phyloP scores from a whole-genome alignment of 805 yeast species.

The Scheffersomyces lignosus region DNA sequence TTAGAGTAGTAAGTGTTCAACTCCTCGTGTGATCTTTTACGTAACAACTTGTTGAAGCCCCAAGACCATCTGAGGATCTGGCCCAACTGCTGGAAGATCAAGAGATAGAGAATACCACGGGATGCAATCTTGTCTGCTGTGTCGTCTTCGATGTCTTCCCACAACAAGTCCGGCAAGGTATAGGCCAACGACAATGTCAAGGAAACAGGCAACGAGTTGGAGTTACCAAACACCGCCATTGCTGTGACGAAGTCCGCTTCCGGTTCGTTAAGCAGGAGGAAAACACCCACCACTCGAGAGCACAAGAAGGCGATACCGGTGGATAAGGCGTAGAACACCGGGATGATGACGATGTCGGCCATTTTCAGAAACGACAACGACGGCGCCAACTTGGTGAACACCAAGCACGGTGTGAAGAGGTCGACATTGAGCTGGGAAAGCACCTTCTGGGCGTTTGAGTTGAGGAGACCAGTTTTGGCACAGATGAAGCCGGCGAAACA shows the following conservation, averaged over 20 bases:
- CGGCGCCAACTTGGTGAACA: conserved; percentile 75
- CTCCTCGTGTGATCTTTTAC: conserved; percentile 46
- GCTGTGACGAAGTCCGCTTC: conserved; percentile 93
- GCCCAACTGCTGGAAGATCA: conserved; percentile 80
- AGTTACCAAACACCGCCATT: conserved; percentile 95
- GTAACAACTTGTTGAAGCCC: conserved; percentile 74
- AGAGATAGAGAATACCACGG: conserved; percentile 70
- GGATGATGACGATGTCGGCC: conserved; percentile 79
- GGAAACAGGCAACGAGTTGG: conserved; percentile 92
- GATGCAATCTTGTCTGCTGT: conserved; percentile 69
- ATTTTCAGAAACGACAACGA: conserved; percentile 73
- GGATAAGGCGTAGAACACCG: conserved; percentile 79
- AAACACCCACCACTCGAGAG: conserved; percentile 53
- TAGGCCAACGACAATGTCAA: conserved; percentile 77
- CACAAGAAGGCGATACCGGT: conserved; percentile 72
- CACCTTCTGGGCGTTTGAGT: conserved; percentile 71
- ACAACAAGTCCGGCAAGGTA: conserved; percentile 70
- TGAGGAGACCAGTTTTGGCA: conserved; percentile 69
- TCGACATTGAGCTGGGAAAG: conserved; percentile 82
- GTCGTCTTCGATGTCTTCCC: conserved; percentile 74
- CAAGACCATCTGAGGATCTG: conserved; percentile 84
- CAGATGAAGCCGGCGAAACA: conserved; percentile 86
- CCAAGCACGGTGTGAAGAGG: conserved; percentile 92
- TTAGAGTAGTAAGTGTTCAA: conserved; percentile 20
- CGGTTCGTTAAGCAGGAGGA: conserved; percentile 61